Percentiles rank a stretch among this genome's conserved stretches.
phyloP scores from a whole-genome alignment of 23 red algal genomes.

The Agarophyton chilense region DNA sequence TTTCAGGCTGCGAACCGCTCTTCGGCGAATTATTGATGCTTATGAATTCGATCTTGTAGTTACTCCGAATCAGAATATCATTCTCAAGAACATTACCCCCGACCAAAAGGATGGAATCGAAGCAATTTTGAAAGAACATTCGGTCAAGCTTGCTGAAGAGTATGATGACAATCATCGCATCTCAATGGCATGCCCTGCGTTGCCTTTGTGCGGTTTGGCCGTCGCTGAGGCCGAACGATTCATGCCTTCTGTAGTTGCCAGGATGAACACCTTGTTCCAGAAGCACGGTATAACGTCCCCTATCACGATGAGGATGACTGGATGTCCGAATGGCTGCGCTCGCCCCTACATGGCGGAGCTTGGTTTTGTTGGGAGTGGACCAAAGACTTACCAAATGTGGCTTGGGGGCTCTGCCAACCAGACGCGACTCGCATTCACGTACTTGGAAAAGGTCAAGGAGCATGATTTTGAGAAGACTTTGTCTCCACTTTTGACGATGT shows the following conservation, averaged over 20 bases:
- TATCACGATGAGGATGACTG: constrained; percentile 96
- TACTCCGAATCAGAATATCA: constrained; percentile 95
- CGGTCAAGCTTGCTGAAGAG: constrained; percentile 70
- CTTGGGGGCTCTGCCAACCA: constrained; percentile 87
- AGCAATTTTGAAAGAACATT: constrained; percentile 76
- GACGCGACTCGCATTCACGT: constrained; percentile 90
- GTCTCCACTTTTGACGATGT: constrained; percentile 75
- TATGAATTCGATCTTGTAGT: constrained; percentile 82
- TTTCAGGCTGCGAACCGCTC: constrained; percentile 81
- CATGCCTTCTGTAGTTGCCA: constrained; percentile 81
- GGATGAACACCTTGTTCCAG: constrained; percentile 79
- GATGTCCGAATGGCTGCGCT: constrained; percentile 97
- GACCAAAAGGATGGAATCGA: constrained; percentile 79
- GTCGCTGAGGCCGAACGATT: constrained; percentile 92
- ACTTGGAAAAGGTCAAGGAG: constrained; percentile 77
- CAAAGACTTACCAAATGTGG: constrained; percentile 93
- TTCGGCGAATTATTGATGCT: constrained; percentile 81
- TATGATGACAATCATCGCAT: constrained; percentile 62
- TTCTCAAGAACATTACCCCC: constrained; percentile 87
- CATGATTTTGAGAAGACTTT: constrained; percentile 61
- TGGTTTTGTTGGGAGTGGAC: constrained; percentile 91
- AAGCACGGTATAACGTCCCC: constrained; percentile 61
- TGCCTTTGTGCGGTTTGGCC: constrained; percentile 96
- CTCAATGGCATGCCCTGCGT: constrained; percentile 97
- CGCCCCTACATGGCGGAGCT: constrained; percentile 99